Evolutionary conservation across 768 basidiomycete species (phyloP).

Genomic region (Boletales sp.): DNA sequence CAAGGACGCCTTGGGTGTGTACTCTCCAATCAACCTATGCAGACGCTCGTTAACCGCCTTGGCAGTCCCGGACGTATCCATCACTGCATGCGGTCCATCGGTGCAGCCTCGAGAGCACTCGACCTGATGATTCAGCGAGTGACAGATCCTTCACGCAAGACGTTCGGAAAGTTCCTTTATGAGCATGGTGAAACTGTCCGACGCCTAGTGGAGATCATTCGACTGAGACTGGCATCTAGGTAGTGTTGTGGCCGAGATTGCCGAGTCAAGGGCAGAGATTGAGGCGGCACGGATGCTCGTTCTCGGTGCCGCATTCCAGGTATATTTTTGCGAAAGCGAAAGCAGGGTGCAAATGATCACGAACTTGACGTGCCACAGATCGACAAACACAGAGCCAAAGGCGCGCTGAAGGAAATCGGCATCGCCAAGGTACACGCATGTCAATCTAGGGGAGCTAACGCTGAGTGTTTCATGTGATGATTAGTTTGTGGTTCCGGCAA

Average conservation of each 20-base stretch:
- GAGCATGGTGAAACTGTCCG: slow-evolving; percentile 67
- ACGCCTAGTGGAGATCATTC: background rate
- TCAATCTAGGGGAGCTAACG: background rate
- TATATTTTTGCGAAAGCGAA: slow-evolving; percentile 17
- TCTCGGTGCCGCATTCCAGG: slow-evolving; percentile 86
- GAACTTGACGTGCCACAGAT: slow-evolving; percentile 49
- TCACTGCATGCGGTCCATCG: slow-evolving; percentile 97
- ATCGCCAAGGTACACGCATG: slow-evolving; percentile 76
- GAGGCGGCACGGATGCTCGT: slow-evolving; percentile 87
- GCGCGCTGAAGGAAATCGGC: slow-evolving; percentile 95
- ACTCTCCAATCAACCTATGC: background rate
- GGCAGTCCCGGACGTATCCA: slow-evolving; percentile 90
- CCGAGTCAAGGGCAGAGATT: slow-evolving; percentile 89
- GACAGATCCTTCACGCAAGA: slow-evolving; percentile 87
- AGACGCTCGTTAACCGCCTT: background rate
- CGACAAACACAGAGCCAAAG: slow-evolving; percentile 87
- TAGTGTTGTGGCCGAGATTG: slow-evolving; percentile 87
- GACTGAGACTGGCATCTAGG: slow-evolving; percentile 40
- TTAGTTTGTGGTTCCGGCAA: slow-evolving; percentile 89
- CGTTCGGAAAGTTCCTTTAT: slow-evolving; percentile 88
- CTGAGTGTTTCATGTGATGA: background rate
- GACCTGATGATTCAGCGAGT: slow-evolving; percentile 88
- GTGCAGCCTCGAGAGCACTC: slow-evolving; percentile 78
- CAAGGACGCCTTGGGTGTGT: slow-evolving; percentile 91
- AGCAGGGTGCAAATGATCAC: background rate